These are phyloP conservation scores for Brassica juncea DNA, from an alignment of 345 rosid species.

Conservation along the genomic window DNA sequence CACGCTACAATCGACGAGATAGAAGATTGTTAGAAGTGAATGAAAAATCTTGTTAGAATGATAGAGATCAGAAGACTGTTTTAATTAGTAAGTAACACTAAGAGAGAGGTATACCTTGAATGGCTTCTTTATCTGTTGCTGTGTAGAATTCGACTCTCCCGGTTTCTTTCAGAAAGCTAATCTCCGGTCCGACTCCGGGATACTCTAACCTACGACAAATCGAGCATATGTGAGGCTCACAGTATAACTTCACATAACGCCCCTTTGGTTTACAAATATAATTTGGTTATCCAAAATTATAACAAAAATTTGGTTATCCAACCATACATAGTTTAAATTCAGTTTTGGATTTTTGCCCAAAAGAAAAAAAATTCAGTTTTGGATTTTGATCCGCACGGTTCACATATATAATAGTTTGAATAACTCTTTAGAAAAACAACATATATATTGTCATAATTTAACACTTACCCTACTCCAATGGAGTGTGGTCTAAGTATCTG, in stretches of 20 bases:
- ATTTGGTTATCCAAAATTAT: background rate
- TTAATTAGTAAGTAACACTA: background rate
- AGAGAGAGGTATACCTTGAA: slow-evolving; percentile 51
- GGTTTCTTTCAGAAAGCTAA: slow-evolving; percentile 68
- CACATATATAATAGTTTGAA: background rate
- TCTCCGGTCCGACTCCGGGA: slow-evolving; percentile 85
- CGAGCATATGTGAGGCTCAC: background rate
- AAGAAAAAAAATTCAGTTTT: background rate
- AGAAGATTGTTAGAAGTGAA: background rate
- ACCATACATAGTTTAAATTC: background rate
- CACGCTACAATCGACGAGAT: slow-evolving; percentile 47
- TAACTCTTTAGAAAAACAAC: background rate
- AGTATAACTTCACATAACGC: background rate
- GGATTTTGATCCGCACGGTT: background rate
- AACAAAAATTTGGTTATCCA: background rate
- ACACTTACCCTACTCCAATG: slow-evolving; percentile 58
- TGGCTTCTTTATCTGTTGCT: slow-evolving; percentile 60
- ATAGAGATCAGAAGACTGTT: background rate
- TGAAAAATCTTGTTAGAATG: background rate
- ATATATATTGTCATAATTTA: too few relatives aligned
- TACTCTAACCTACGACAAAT: slow-evolving; percentile 57
- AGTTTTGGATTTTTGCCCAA: background rate
- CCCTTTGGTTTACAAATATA: background rate
- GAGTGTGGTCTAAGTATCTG: slow-evolving; percentile 65
- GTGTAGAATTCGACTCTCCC: slow-evolving; percentile 66